Percentiles rank a stretch among this genome's conserved stretches.
Conservation (phyloP, 1,284 basidiomycete genomes). For the Ceratorhiza oryzae-sativae region DNA sequence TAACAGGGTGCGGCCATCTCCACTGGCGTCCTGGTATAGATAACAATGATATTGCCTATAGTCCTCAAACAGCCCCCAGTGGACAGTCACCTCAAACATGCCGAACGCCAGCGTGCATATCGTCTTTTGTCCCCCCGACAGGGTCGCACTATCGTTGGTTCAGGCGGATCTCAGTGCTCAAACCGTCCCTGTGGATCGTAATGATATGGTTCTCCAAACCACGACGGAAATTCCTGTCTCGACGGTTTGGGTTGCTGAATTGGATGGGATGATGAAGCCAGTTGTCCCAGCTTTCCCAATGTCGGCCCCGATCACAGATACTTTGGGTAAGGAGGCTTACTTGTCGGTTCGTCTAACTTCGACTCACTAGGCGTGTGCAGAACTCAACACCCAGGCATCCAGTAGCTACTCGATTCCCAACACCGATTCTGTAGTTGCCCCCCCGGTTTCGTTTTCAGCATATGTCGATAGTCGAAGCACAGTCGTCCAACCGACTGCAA, state of each 20-base stretch:
- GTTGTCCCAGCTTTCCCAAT: neutral
- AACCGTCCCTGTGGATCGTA: neutral
- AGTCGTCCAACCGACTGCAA: neutral
- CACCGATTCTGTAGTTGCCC: no score
- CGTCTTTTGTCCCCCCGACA: constrained; percentile 1
- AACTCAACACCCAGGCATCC: no score
- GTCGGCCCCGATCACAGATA: neutral
- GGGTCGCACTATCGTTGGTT: neutral
- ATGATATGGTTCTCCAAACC: neutral
- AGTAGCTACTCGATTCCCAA: no score
- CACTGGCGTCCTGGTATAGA: no score
- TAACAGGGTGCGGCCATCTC: neutral
- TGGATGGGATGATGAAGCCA: no score
- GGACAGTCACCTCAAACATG: neutral
- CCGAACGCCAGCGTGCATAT: neutral
- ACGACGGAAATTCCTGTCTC: neutral
- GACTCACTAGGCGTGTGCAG: no score
- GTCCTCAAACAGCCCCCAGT: neutral
- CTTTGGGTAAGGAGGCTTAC: no score
- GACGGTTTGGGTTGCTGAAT: neutral
- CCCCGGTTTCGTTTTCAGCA: neutral
- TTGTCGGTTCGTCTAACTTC: no score
- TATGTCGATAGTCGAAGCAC: neutral
- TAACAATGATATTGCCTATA: neutral
- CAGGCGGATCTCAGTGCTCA: no score